A percentile compares a stretch with the other conserved stretches of the same genome.
Evolutionary conservation across 768 basidiomycete genomes (phyloP).

Genomic region (Phaeotremella fagi): DNA sequence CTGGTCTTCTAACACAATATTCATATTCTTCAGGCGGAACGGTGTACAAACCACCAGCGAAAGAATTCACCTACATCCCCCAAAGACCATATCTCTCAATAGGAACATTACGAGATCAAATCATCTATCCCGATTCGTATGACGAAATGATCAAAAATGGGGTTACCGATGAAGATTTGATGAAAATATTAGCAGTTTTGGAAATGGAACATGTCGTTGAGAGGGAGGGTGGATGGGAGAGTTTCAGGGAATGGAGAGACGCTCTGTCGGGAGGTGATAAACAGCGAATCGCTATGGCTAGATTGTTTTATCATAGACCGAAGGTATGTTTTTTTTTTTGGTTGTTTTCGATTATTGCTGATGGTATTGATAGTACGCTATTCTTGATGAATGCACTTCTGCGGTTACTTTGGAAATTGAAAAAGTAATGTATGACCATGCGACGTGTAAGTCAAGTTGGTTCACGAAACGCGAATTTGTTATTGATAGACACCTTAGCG

Average conservation of each 20-base stretch:
- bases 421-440: conserved; percentile 90
- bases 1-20: background rate
- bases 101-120: conserved; percentile 90
- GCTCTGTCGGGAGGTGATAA: conserved; percentile 91
- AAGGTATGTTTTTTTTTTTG: conserved; percentile 57
- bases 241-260: conserved; percentile 86
- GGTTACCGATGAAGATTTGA: conserved; percentile 68
- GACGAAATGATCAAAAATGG: conserved; percentile 75
- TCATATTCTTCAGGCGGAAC: conserved; percentile 58
- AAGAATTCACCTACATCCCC: conserved; percentile 88
- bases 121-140: conserved; percentile 87
- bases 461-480: background rate
- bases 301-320: conserved; percentile 90
- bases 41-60: conserved; percentile 81
- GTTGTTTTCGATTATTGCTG: background rate
- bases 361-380: conserved; percentile 65
- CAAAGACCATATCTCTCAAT: conserved; percentile 92
- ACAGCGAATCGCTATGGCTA: conserved; percentile 94
- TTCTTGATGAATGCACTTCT: conserved; percentile 93
- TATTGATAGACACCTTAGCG: conserved; percentile 31
- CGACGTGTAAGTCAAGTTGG: conserved; percentile 52
- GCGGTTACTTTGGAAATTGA: conserved; percentile 90
- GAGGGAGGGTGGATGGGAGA: conserved; percentile 94
- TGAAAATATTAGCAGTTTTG: conserved; percentile 66
- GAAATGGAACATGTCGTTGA: conserved; percentile 82